Conservation (phyloP, 352 stramenopile species). For the Phytophthora tubulina region DNA sequence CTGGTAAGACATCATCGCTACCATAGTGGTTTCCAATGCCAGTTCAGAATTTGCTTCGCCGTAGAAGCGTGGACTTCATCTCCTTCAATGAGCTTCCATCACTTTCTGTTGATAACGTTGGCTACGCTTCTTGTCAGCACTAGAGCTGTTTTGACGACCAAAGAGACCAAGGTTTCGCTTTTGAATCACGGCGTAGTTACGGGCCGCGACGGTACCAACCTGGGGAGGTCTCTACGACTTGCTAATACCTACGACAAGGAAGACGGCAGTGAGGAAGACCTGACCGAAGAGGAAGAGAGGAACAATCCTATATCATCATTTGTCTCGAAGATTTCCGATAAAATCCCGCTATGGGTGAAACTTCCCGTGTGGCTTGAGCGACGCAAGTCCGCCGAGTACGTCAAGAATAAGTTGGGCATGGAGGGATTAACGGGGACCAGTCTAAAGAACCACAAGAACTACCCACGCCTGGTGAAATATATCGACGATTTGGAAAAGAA, state of each 20-base stretch:
- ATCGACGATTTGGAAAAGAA: background rate
- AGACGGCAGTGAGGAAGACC: background rate
- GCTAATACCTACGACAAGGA: background rate
- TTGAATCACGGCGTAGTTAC: background rate
- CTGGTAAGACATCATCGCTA: no score
- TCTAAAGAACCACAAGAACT: background rate
- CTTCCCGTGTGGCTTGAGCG: background rate
- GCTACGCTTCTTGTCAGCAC: background rate
- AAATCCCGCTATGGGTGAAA: background rate
- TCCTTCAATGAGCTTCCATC: background rate
- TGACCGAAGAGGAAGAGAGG: background rate
- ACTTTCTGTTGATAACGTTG: background rate
- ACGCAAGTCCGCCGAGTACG: background rate
- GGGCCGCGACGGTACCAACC: background rate
- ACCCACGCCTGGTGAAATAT: background rate
- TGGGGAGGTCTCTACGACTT: background rate
- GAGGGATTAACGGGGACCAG: background rate
- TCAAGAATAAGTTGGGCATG: background rate
- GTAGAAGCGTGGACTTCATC: background rate
- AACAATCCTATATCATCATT: background rate
- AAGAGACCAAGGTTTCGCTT: background rate
- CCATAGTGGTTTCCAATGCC: no score
- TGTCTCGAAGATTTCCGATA: background rate
- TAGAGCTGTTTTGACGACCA: background rate
- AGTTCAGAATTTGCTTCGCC: background rate